Conservation (phyloP, 306 rosid genomes). For the Castanea crenata region DNA sequence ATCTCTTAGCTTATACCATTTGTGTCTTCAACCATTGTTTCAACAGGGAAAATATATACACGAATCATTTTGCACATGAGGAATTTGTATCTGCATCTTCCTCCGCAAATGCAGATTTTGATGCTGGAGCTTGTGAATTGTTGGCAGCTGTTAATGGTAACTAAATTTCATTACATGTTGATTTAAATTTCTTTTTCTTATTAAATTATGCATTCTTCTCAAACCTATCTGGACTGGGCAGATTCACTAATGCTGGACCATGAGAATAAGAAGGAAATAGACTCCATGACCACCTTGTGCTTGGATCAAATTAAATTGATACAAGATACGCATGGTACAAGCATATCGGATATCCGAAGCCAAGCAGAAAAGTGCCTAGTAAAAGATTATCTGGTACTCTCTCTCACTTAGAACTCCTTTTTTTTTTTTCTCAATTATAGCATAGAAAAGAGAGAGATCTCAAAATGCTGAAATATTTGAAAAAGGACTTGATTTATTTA, state of each 20-base stretch:
- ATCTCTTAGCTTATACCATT: not conserved
- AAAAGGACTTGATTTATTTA: not conserved
- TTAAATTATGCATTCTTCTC: not conserved
- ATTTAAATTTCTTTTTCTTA: not conserved
- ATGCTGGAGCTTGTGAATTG: constrained; percentile 41
- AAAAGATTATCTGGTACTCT: constrained; percentile 64
- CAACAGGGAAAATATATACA: constrained; percentile 51
- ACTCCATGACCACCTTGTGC: constrained; percentile 45
- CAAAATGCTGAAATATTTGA: not conserved
- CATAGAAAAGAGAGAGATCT: not conserved
- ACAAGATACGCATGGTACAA: constrained; percentile 55
- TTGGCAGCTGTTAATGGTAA: constrained; percentile 67
- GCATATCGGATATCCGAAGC: constrained; percentile 45
- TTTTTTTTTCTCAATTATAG: not conserved
- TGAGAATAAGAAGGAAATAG: constrained; percentile 65
- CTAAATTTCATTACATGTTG: constrained; percentile 5
- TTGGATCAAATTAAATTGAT: constrained; percentile 52
- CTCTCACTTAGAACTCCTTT: not conserved
- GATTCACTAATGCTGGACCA: constrained; percentile 61
- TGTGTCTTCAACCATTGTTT: not conserved
- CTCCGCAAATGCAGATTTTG: constrained; percentile 44
- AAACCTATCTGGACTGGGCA: constrained; percentile 28
- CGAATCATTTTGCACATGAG: constrained; percentile 45
- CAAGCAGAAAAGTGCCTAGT: constrained; percentile 64
- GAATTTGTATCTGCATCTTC: constrained; percentile 49